Percentiles rank a stretch among this genome's conserved stretches.
Conservation (phyloP, 176 grass and related monocot species). For the Oryza longistaminata region DNA sequence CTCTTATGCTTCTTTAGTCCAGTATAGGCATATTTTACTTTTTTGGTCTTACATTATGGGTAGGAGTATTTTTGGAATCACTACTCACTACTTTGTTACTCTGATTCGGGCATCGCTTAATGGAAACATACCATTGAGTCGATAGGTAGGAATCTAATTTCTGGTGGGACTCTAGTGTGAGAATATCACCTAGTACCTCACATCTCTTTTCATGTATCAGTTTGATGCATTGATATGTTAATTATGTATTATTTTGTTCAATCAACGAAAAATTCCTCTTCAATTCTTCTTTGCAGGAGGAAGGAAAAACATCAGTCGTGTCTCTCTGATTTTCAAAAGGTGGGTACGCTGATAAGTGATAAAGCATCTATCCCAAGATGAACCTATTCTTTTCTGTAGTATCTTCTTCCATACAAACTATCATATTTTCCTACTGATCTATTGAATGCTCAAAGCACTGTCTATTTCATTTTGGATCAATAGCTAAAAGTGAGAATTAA, state of each 20-base stretch:
- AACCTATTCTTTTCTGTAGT: neutral
- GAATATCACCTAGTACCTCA: neutral
- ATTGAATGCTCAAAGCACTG: neutral
- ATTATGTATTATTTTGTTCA: neutral
- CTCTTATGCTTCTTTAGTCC: neutral
- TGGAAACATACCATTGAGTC: neutral
- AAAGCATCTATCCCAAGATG: neutral
- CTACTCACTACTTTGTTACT: slow-evolving; percentile 13
- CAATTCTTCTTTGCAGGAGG: slow-evolving; percentile 45
- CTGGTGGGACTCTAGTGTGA: neutral
- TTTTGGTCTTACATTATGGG: neutral
- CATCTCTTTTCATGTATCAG: neutral
- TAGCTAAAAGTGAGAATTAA: neutral
- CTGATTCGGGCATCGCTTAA: neutral
- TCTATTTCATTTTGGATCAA: neutral
- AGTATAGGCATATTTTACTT: neutral
- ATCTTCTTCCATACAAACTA: slow-evolving; percentile 13
- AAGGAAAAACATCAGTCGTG: slow-evolving; percentile 31
- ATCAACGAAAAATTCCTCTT: neutral
- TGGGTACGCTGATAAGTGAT: slow-evolving; percentile 29
- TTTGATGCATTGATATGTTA: slow-evolving; percentile 4
- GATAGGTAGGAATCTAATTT: slow-evolving; percentile 1
- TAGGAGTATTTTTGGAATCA: neutral
- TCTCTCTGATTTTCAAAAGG: slow-evolving; percentile 40
- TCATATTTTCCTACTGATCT: neutral